Percentiles rank a stretch among this genome's conserved stretches.
phyloP scores from a whole-genome alignment of 805 yeast species.

The Yarrowia sp. region DNA sequence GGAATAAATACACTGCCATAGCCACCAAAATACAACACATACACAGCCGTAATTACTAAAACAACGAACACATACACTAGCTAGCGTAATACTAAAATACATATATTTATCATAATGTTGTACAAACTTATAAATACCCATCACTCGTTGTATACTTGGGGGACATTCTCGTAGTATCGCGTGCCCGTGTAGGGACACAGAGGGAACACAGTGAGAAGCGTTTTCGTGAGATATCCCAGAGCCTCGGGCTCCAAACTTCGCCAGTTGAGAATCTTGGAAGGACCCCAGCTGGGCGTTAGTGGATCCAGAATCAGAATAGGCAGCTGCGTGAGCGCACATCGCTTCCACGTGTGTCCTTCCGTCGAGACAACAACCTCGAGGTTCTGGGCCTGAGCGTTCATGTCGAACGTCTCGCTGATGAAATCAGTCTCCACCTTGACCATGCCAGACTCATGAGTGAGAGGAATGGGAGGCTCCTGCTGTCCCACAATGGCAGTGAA shows the following conservation, averaged over 20 bases:
- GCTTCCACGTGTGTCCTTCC: constrained; percentile 13
- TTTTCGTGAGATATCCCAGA: constrained; percentile 13
- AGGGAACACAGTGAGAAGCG: constrained; percentile 1
- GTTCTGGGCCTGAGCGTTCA: not conserved
- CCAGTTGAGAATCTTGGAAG: constrained; percentile 24
- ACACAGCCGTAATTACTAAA: too few species aligned
- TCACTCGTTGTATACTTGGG: not conserved
- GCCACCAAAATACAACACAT: too few species aligned
- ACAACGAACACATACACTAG: too few species aligned
- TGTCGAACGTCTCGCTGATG: constrained; percentile 4
- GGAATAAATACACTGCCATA: too few species aligned
- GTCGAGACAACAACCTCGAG: constrained; percentile 2
- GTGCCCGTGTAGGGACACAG: constrained; percentile 19
- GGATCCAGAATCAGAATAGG: constrained; percentile 22
- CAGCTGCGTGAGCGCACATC: constrained; percentile 17
- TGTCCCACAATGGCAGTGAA: not conserved
- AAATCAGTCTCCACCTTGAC: constrained; percentile 3
- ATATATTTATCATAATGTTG: not conserved
- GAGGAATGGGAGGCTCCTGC: constrained; percentile 9
- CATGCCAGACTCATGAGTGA: not conserved
- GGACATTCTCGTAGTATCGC: constrained; percentile 14
- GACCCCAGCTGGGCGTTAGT: constrained; percentile 20
- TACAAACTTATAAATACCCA: not conserved
- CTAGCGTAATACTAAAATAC: not conserved
- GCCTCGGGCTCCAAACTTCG: constrained; percentile 5